A percentile compares a stretch with the other conserved stretches of the same genome.
phyloP scores from a whole-genome alignment of 1,284 basidiomycete species.

The Chondrostereum purpureum region DNA sequence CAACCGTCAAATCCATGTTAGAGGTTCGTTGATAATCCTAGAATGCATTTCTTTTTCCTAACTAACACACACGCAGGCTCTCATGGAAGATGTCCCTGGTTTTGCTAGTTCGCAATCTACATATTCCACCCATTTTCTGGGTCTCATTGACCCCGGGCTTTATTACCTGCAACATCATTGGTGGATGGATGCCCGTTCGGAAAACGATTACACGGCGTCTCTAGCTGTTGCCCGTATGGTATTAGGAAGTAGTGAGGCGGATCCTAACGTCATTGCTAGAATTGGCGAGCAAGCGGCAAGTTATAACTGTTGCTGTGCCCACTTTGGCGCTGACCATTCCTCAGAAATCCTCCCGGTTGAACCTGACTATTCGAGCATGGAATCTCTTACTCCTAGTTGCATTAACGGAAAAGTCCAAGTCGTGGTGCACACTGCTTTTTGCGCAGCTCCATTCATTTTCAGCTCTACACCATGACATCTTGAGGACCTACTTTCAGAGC shows the following conservation, averaged over 20 bases:
- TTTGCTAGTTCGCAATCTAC: slow-evolving; percentile 18
- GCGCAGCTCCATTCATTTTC: slow-evolving; percentile 45
- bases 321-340: not conserved
- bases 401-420: slow-evolving; percentile 33
- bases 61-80: slow-evolving; percentile 21
- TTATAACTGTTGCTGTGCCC: slow-evolving; percentile 13
- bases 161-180: slow-evolving; percentile 45
- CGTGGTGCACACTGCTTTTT: slow-evolving; percentile 38
- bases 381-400: slow-evolving; percentile 52
- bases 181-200: slow-evolving; percentile 36
- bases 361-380: slow-evolving; percentile 50
- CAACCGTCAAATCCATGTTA: slow-evolving; percentile 42
- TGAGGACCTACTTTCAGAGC: slow-evolving; percentile 32
- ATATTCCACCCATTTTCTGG: slow-evolving; percentile 23
- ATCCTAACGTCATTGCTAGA: slow-evolving; percentile 26
- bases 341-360: slow-evolving; percentile 32
- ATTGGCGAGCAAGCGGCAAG: slow-evolving; percentile 22
- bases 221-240: slow-evolving; percentile 47
- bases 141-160: slow-evolving; percentile 43
- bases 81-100: slow-evolving; percentile 22
- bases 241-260: slow-evolving; percentile 36
- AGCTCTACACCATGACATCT: slow-evolving; percentile 35
- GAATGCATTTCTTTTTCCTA: not conserved
- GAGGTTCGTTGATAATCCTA: slow-evolving; percentile 33
- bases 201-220: slow-evolving; percentile 46